A percentile compares a stretch with the other conserved stretches of the same genome.
Conservation (phyloP, 208 protist genomes). For the Novymonas esmeraldas region DNA sequence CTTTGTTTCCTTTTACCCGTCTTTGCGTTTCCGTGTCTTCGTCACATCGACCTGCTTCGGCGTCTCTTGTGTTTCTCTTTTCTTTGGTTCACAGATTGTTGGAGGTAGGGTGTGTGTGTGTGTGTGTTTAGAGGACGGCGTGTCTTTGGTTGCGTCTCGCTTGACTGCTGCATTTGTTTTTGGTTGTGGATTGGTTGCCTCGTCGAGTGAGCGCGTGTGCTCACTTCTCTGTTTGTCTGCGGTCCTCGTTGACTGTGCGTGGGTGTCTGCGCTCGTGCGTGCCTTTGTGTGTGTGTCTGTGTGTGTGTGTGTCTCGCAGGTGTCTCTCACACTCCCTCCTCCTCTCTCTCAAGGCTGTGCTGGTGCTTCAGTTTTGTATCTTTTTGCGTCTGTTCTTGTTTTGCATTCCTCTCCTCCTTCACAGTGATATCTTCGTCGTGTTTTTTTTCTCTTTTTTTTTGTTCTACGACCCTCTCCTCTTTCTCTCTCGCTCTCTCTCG, state of each 20-base stretch:
- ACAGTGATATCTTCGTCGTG: background rate
- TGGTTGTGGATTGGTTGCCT: no score
- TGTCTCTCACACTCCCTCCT: background rate
- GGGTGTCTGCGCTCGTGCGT: no score
- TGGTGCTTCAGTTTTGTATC: background rate
- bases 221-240: no score
- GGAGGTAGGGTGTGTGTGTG: background rate
- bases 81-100: background rate
- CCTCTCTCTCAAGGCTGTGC: conserved; percentile 4
- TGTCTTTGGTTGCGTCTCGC: no score
- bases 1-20: background rate
- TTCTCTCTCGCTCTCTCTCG: background rate
- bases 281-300: conserved; percentile 14
- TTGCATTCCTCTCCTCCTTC: background rate
- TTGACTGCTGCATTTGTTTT: no score
- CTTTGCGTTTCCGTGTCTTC: conserved; percentile 2
- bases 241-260: no score
- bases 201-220: no score
- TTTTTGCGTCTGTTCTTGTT: conserved; percentile 5
- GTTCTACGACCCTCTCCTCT: background rate
- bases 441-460: background rate
- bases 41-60: background rate
- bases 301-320: conserved; percentile 13
- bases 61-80: conserved; percentile 2
- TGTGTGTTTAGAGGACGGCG: no score